Conservation (phyloP, 371 early-diverging fungal species). For the Sanchytrium tribonematis region DNA sequence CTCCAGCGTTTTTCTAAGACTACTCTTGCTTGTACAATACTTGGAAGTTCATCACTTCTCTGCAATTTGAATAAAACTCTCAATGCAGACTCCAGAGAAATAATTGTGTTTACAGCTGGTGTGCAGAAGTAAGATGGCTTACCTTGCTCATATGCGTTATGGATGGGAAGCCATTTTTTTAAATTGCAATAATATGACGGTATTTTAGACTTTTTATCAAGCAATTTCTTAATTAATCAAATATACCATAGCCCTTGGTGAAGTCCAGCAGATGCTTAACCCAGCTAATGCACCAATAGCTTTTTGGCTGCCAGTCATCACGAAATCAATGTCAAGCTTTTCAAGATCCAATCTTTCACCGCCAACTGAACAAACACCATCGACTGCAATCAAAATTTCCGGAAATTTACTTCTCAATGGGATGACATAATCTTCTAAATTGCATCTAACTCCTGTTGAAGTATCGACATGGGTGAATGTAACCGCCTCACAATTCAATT, state of each 20-base stretch:
- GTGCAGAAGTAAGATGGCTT: conserved; percentile 82
- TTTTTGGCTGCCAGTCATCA: conserved; percentile 77
- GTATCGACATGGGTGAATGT: conserved; percentile 88
- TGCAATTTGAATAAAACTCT: conserved; percentile 7
- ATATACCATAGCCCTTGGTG: conserved; percentile 34
- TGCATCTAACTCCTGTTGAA: conserved; percentile 63
- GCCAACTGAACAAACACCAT: conserved; percentile 83
- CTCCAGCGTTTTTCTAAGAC: conserved; percentile 37
- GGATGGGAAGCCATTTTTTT: conserved; percentile 60
- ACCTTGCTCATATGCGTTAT: conserved; percentile 71
- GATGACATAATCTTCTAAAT: conserved; percentile 43
- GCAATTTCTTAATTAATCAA: conserved; percentile 39
- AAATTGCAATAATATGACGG: conserved; percentile 44
- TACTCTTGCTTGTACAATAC: conserved; percentile 27
- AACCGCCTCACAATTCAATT: conserved; percentile 43
- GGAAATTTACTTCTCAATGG: conserved; percentile 47
- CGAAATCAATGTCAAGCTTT: conserved; percentile 62
- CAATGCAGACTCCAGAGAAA: conserved; percentile 56
- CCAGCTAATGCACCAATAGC: conserved; percentile 44
- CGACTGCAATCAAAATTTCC: conserved; percentile 60
- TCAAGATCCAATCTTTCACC: conserved; percentile 74
- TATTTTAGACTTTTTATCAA: conserved; percentile 7
- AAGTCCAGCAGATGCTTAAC: conserved; percentile 43
- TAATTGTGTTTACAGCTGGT: conserved; percentile 77
- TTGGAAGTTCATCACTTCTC: conserved; percentile 10